phyloP scores from a whole-genome alignment of 2,329 filamentous ascomycete species.

The Fusarium torulosum region DNA sequence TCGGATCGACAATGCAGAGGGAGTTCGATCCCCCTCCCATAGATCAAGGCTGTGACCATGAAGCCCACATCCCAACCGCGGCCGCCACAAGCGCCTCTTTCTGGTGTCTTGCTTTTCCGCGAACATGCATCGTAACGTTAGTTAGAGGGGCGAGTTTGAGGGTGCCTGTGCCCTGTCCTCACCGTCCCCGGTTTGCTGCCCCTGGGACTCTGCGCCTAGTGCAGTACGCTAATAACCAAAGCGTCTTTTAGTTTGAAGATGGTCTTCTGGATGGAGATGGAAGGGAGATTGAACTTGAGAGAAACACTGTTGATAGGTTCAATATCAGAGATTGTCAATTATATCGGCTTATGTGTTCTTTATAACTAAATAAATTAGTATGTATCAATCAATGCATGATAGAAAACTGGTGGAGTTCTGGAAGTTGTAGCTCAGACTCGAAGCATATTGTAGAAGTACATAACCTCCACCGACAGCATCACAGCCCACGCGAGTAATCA shows the following conservation, averaged over 20 bases:
- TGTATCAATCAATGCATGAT: background rate
- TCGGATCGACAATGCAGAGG: constrained; percentile 40
- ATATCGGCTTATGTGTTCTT: background rate
- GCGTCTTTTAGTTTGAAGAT: constrained; percentile 36
- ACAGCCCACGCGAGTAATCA: constrained; percentile 5
- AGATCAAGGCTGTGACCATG: background rate
- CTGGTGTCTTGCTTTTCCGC: constrained; percentile 14
- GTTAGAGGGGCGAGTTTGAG: constrained; percentile 8
- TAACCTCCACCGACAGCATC: constrained; percentile 5
- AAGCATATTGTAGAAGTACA: background rate
- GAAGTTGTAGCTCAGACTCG: background rate
- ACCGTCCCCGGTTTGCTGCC: constrained; percentile 11
- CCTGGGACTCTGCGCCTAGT: constrained; percentile 30
- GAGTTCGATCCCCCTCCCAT: constrained; percentile 28
- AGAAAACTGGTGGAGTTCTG: background rate
- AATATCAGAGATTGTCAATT: constrained; percentile 16
- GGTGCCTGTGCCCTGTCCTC: background rate
- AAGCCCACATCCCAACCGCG: constrained; percentile 25
- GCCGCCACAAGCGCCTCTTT: constrained; percentile 45
- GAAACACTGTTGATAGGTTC: constrained; percentile 23
- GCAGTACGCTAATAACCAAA: constrained; percentile 36
- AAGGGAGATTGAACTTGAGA: constrained; percentile 31
- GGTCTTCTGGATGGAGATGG: constrained; percentile 25
- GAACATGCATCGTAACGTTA: constrained; percentile 10
- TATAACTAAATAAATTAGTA: background rate